Base-by-base conservation (phyloP, 2,329 filamentous ascomycete genomes). In the Cadophora malorum region DNA sequence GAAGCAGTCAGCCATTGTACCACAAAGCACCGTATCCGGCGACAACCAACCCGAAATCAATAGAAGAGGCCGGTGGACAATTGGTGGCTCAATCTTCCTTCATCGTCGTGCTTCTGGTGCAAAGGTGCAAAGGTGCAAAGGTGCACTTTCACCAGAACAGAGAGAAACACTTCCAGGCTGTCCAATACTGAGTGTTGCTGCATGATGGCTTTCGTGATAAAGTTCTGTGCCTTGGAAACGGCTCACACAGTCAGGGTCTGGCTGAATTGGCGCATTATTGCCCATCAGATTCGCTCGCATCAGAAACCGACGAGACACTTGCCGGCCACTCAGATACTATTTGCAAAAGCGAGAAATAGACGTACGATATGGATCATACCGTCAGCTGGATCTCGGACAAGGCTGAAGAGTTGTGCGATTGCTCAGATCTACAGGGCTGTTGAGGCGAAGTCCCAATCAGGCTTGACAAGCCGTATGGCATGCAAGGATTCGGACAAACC, bases 401-500 rank as follows among this genome's bases (percentile, higher is more conserved):
- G 55, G 55, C 55, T 58, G 55, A 58, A 38, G 55, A 10, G 28
- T 58, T 58, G 55, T 33, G 31, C 55, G 28, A 58, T 58, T 14
- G 8, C 21, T 19, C 55, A 38, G 33, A 19, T 33, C 33, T 19
- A 33, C 52, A 33, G 25, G 52, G 52, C 52, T 33, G 14, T 8
- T 8, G 52, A 55, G 52, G 52, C 28, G 52, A 33, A 55, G 12
- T 55, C 52, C 28, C 28, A 23, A 58, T 58, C 55, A 38, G 33
- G 31, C 19, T 58, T 58, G 31, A 33, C 12, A 23, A 14, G 55
- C n/a, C 55, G 55, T 23, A 38, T 38, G 5, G 14, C 28, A 58
- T 58, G 55, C 55, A 58, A 58, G 55, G 55, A 38, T 23, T 58
- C 55, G 55, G 55, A 58, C n/a, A 7, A 6, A 58, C 33, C 55